These are phyloP conservation scores for Dalbergia cultrata DNA, from an alignment of 306 rosid species.

Conservation along the genomic window DNA sequence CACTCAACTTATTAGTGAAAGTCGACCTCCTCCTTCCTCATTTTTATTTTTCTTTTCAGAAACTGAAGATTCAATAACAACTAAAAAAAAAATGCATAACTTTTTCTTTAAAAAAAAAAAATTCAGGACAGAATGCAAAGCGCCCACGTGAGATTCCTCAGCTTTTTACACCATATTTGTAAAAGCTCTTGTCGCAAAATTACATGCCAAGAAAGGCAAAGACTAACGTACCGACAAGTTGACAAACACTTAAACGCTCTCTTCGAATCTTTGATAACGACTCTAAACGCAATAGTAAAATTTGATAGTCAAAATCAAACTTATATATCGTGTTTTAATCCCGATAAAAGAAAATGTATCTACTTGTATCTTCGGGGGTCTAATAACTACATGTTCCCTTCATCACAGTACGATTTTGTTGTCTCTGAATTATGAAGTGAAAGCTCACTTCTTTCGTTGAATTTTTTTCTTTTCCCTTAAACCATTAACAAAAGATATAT, in stretches of 20 bases:
- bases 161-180: slow-evolving; percentile 50
- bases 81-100: slow-evolving; percentile 5
- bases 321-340: slow-evolving; percentile 17
- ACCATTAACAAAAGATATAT: not conserved
- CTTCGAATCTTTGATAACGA: slow-evolving; percentile 48
- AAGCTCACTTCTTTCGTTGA: not conserved
- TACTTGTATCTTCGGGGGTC: not conserved
- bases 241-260: slow-evolving; percentile 52
- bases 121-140: slow-evolving; percentile 33
- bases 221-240: slow-evolving; percentile 59
- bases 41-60: slow-evolving; percentile 13
- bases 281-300: slow-evolving; percentile 46
- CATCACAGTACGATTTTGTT: not conserved
- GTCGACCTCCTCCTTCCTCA: slow-evolving; percentile 27
- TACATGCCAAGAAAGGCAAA: slow-evolving; percentile 60
- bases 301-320: slow-evolving; percentile 42
- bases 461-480: not conserved
- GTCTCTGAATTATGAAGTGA: not conserved
- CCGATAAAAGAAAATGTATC: not conserved
- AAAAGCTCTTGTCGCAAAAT: slow-evolving; percentile 53
- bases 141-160: slow-evolving; percentile 54
- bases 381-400: not conserved
- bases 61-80: slow-evolving; percentile 27
- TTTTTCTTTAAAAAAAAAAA: too few species aligned
- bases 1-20: slow-evolving; percentile 15